Percentiles rank a stretch among this genome's conserved stretches.
Evolutionary conservation across 148 eudicot genomes (phyloP).

Genomic region (Rhododendron ovatum): DNA sequence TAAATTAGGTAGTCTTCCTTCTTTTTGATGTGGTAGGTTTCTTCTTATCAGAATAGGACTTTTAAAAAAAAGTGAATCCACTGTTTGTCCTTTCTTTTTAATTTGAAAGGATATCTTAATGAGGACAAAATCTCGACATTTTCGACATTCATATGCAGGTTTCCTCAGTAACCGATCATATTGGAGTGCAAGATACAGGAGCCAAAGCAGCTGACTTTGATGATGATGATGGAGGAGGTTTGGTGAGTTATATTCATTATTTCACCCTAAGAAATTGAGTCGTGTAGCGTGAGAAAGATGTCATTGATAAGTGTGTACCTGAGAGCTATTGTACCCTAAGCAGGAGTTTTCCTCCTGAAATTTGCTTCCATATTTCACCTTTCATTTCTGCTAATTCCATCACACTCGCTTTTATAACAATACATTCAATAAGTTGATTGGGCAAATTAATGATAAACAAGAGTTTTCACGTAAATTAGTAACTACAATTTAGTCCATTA

Average conservation of each 20-base stretch:
- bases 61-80: background rate
- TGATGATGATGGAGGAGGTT: slow-evolving; percentile 98
- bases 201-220: slow-evolving; percentile 87
- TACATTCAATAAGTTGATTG: background rate
- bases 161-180: slow-evolving; percentile 85
- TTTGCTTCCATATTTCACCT: background rate
- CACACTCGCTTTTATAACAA: background rate
- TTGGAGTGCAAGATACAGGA: slow-evolving; percentile 74
- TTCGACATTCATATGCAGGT: slow-evolving; percentile 37
- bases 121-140: background rate
- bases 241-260: slow-evolving; percentile 53
- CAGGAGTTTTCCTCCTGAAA: background rate
- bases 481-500: background rate
- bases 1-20: background rate
- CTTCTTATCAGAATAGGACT: background rate
- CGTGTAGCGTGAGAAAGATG: background rate
- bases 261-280: background rate
- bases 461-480: background rate
- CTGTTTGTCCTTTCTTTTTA: background rate
- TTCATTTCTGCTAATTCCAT: background rate
- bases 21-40: background rate
- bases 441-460: background rate
- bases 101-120: background rate
- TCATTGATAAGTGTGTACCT: background rate
- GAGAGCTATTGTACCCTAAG: background rate